A percentile compares a stretch with the other conserved stretches of the same genome.
Conservation (phyloP, 2,329 filamentous ascomycete genomes). For the Aquanectria penicillioides region DNA sequence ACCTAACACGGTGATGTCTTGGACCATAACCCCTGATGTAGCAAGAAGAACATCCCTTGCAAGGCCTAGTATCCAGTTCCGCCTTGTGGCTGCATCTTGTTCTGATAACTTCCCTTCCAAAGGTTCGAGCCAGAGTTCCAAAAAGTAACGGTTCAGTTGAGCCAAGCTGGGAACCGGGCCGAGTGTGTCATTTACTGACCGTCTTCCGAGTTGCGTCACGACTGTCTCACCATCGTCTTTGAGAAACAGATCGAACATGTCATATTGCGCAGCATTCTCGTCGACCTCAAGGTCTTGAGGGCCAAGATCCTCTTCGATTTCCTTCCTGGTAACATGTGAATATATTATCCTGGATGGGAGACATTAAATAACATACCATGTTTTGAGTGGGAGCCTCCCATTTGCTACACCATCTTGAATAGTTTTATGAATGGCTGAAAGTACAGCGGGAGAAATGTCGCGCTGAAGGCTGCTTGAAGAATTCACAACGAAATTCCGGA, state of each 20-base stretch:
- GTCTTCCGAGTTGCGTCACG: constrained; percentile 44
- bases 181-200: constrained; percentile 34
- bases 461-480: constrained; percentile 25
- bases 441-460: constrained; percentile 41
- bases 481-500: constrained; percentile 32
- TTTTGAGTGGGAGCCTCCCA: constrained; percentile 43
- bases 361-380: constrained; percentile 43
- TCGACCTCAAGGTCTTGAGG: constrained; percentile 1
- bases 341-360: not conserved
- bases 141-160: constrained; percentile 42
- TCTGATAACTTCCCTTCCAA: constrained; percentile 35
- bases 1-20: constrained; percentile 45
- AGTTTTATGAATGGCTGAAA: constrained; percentile 39
- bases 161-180: constrained; percentile 40
- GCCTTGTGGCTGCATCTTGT: constrained; percentile 36
- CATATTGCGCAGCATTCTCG: constrained; percentile 40
- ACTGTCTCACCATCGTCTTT: constrained; percentile 40
- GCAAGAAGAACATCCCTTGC: constrained; percentile 49
- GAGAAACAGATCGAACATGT: constrained; percentile 43
- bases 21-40: constrained; percentile 48
- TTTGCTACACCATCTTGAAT: constrained; percentile 39
- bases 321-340: constrained; percentile 38
- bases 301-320: constrained; percentile 33
- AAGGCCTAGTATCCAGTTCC: constrained; percentile 45
- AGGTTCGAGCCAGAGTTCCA: constrained; percentile 46